Conservation (phyloP, 176 grass and related monocot genomes). For the Oryza officinalis region DNA sequence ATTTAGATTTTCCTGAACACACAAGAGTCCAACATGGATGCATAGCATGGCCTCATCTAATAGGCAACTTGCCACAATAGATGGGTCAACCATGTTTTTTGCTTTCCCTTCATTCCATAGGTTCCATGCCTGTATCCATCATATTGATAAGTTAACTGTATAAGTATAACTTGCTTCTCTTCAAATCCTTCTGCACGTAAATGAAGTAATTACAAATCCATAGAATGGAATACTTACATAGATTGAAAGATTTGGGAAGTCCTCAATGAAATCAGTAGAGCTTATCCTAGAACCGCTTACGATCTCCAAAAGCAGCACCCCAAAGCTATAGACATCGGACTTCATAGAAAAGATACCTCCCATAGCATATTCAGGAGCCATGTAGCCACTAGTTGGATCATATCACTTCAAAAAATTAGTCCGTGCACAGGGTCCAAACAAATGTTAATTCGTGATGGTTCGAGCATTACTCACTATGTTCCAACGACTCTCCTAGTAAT, state of each 20-base stretch:
- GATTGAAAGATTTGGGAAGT: slow-evolving; percentile 44
- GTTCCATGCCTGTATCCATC: slow-evolving; percentile 40
- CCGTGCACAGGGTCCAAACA: neutral
- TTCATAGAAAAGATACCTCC: slow-evolving; percentile 56
- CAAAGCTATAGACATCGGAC: slow-evolving; percentile 62
- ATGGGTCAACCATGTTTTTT: slow-evolving; percentile 18
- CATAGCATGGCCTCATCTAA: slow-evolving; percentile 33
- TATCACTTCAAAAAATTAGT: neutral
- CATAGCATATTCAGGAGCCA: slow-evolving; percentile 72
- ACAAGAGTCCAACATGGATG: slow-evolving; percentile 42
- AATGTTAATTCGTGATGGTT: neutral
- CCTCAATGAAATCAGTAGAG: neutral
- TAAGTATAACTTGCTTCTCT: neutral
- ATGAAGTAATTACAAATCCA: neutral
- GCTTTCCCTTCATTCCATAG: slow-evolving; percentile 47
- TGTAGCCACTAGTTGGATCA: slow-evolving; percentile 40
- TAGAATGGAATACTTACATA: slow-evolving; percentile 35
- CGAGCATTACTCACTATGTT: slow-evolving; percentile 41
- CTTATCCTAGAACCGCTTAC: slow-evolving; percentile 49
- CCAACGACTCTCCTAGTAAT: slow-evolving; percentile 45
- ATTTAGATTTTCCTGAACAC: slow-evolving; percentile 49
- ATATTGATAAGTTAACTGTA: neutral
- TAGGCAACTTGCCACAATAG: slow-evolving; percentile 23
- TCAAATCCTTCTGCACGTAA: neutral
- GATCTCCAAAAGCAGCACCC: slow-evolving; percentile 50